Conservation (phyloP, 345 rosid genomes). For the Erodium maritimum region DNA sequence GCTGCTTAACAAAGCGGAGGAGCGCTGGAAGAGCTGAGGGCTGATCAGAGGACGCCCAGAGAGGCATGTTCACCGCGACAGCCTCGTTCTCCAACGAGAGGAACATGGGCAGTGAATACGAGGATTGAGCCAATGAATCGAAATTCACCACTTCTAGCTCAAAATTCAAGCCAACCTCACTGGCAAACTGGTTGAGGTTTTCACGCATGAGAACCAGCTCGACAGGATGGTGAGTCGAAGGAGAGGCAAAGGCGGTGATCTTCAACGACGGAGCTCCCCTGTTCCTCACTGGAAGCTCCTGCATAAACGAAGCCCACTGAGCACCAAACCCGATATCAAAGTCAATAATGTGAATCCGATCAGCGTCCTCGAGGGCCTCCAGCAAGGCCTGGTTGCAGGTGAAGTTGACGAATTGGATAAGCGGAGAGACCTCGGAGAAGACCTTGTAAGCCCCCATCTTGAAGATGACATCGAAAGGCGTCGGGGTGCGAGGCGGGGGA, state of each 20-base stretch:
- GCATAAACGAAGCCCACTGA: slow-evolving; percentile 96
- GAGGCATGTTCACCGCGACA: slow-evolving; percentile 64
- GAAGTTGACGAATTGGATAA: slow-evolving; percentile 73
- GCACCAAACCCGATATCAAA: slow-evolving; percentile 85
- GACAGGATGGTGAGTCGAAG: slow-evolving; percentile 32
- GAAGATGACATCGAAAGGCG: slow-evolving; percentile 39
- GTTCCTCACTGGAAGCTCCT: slow-evolving; percentile 57
- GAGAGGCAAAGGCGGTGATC: slow-evolving; percentile 62
- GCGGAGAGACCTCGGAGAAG: slow-evolving; percentile 81
- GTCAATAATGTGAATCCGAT: slow-evolving; percentile 64
- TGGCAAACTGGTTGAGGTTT: slow-evolving; percentile 57
- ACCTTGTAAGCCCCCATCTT: slow-evolving; percentile 74
- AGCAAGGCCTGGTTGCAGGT: slow-evolving; percentile 81
- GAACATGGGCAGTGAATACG: slow-evolving; percentile 25
- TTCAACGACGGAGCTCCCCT: slow-evolving; percentile 30
- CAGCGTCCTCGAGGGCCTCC: slow-evolving; percentile 47
- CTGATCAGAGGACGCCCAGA: slow-evolving; percentile 37
- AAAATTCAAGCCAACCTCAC: slow-evolving; percentile 51
- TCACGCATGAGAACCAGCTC: slow-evolving; percentile 66
- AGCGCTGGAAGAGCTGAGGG: slow-evolving; percentile 43
- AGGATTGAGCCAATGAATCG: slow-evolving; percentile 43
- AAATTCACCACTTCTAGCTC: slow-evolving; percentile 52
- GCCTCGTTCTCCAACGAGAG: slow-evolving; percentile 32
- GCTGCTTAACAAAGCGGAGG: slow-evolving; percentile 62
- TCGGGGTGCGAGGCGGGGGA: background rate